Evolutionary conservation across 768 basidiomycete genomes (phyloP).

Genomic region (Boletus eberwhitei): DNA sequence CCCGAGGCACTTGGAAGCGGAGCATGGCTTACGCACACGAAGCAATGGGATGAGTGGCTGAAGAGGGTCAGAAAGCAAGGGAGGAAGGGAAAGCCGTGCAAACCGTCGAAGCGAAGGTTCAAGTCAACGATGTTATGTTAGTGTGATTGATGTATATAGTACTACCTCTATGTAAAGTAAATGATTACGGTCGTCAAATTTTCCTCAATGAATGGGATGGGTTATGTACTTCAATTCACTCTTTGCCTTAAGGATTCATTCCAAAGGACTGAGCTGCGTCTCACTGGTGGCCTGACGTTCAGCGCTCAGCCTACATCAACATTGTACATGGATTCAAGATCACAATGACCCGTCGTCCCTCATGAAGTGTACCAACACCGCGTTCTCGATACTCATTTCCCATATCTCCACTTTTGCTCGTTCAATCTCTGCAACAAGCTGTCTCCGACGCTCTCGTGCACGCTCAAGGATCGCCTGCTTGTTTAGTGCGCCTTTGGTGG

Average conservation of each 20-base stretch:
- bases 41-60: constrained; percentile 21
- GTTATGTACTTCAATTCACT: not conserved
- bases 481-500: constrained; percentile 13
- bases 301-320: not conserved
- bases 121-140: constrained; percentile 12
- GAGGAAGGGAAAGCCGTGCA: constrained; percentile 11
- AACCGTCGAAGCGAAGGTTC: constrained; percentile 11
- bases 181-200: not conserved
- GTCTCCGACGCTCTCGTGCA: constrained; percentile 51
- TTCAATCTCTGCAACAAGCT: constrained; percentile 54
- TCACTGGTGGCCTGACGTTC: not conserved
- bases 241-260: not conserved
- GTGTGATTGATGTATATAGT: constrained; percentile 18
- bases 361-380: constrained; percentile 50
- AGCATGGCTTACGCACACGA: constrained; percentile 18
- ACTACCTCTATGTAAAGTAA: constrained; percentile 15
- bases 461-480: constrained; percentile 47
- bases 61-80: constrained; percentile 1
- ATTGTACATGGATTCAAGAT: not conserved
- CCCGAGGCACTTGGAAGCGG: constrained; percentile 12
- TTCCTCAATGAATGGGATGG: not conserved
- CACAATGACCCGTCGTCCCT: constrained; percentile 29
- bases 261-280: not conserved
- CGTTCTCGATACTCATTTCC: constrained; percentile 71
- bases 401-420: constrained; percentile 64